These are phyloP conservation scores for Lagerstroemia speciosa DNA, from an alignment of 345 rosid species.

Conservation along the genomic window DNA sequence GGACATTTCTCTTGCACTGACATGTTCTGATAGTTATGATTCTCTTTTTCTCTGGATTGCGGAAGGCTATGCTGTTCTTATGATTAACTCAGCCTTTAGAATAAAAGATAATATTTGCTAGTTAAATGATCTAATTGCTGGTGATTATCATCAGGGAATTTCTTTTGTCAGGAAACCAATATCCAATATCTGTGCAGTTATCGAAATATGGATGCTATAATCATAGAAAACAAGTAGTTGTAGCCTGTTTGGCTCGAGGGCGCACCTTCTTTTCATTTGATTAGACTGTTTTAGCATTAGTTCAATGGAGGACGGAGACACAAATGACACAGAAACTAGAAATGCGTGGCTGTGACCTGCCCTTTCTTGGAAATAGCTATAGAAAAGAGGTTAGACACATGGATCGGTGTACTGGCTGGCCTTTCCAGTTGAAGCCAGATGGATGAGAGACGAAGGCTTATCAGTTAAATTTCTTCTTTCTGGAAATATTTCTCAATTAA, in stretches of 20 bases:
- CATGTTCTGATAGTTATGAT: neutral
- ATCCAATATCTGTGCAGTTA: neutral
- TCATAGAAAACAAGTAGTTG: neutral
- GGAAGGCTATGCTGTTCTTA: neutral
- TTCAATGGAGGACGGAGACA: too few relatives aligned
- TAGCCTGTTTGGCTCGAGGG: neutral
- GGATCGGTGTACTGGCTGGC: neutral
- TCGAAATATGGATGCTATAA: neutral
- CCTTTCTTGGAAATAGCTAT: neutral
- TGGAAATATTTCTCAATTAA: neutral
- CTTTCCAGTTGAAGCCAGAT: neutral
- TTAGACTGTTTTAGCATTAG: neutral
- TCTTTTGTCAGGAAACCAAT: neutral
- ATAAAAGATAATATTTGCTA: neutral
- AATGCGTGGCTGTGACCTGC: neutral
- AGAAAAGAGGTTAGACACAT: neutral
- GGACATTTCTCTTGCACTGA: neutral
- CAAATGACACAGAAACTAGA: neutral
- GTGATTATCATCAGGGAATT: neutral
- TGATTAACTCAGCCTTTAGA: neutral
- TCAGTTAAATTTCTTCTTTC: neutral
- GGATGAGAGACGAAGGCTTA: neutral
- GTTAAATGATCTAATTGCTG: neutral
- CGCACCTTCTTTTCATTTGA: too few relatives aligned
- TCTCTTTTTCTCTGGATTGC: neutral